Evolutionary conservation across 306 rosid species (phyloP).

Genomic region (Quercus cerris): DNA sequence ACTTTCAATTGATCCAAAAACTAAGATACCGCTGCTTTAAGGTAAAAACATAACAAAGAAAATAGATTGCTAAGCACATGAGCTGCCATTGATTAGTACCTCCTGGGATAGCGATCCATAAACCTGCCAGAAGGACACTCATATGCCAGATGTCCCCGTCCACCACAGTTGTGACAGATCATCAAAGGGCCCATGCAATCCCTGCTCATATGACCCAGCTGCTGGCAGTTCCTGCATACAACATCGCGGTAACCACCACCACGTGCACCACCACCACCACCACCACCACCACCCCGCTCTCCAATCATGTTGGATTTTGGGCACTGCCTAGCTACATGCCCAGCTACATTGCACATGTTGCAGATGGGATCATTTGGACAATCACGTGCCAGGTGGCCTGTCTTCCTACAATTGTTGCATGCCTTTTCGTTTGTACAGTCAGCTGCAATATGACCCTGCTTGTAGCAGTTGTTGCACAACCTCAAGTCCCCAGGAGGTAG

Average conservation of each 20-base stretch:
- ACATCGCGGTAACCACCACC: slow-evolving; percentile 60
- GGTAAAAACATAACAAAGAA: slow-evolving; percentile 12
- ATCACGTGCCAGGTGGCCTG: slow-evolving; percentile 97
- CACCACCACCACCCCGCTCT: slow-evolving; percentile 47
- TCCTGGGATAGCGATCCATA: slow-evolving; percentile 86
- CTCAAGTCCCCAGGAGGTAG: slow-evolving; percentile 92
- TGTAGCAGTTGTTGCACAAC: slow-evolving; percentile 95
- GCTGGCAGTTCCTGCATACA: slow-evolving; percentile 91
- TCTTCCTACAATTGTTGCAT: slow-evolving; percentile 97
- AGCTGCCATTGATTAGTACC: slow-evolving; percentile 57
- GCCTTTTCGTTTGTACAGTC: slow-evolving; percentile 98
- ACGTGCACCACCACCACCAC: slow-evolving; percentile 31
- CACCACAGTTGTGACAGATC: slow-evolving; percentile 98
- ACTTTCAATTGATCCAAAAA: not conserved
- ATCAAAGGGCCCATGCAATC: slow-evolving; percentile 96
- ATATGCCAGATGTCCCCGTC: slow-evolving; percentile 92
- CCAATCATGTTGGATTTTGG: slow-evolving; percentile 64
- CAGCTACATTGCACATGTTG: slow-evolving; percentile 90
- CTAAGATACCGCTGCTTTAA: slow-evolving; percentile 2
- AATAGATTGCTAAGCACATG: not conserved
- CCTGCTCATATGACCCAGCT: slow-evolving; percentile 92
- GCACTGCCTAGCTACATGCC: slow-evolving; percentile 91
- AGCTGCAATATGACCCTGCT: slow-evolving; percentile 95
- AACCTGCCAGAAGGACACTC: slow-evolving; percentile 97
- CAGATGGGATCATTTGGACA: slow-evolving; percentile 94